Evolutionary conservation across 208 protist genomes (phyloP), one percentile per base, ranked within the genome.

Genomic region (Leishmania tropica): DNA sequence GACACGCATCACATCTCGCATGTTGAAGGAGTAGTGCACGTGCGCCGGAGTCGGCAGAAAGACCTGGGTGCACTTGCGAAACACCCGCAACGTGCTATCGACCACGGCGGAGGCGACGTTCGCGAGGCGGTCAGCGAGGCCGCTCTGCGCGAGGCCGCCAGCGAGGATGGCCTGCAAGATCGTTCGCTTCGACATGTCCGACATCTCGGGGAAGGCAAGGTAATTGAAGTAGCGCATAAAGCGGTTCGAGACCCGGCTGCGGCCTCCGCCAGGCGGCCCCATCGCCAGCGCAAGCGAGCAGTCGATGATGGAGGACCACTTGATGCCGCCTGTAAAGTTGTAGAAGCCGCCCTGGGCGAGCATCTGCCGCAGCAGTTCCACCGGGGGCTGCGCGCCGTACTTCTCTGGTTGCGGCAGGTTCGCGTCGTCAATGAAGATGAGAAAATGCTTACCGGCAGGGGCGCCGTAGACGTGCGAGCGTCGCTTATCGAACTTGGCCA

Each of bases 21-120:
- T 93, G 91, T 99, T 99, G 92, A 99, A 99, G 11, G 98, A 99
- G 89, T 99, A 99, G 85, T 99, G 99, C 53, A 98, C 97, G 81
- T 99, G 99, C 11, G 97, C 93, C 21, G 99, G 99, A 7, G 98
- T 99, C 37, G 99, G 99, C 31, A 99, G 82, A 58, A 99, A 97
- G 31, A 89, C 82, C 78, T 95, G 97, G 47, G 83, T 81, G 85
- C 98, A 97, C 54, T 90, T 90, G 58, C 95, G 87, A 88, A 99
- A 99, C 17, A 99, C 78, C 11, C 91, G 83, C 62, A 99, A 88
- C 24, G 98, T 99, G 28, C 93, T 91, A 31, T 96, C 89, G 8
- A 99, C 94, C 47, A 99, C 83, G 3, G 89, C 56, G 37, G 72
- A 60, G 5, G 90, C 78, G 71, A 92, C 76, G 11, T 78, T 84